phyloP scores from a whole-genome alignment of 2,329 filamentous ascomycete species.

The Alternaria gansuensis region DNA sequence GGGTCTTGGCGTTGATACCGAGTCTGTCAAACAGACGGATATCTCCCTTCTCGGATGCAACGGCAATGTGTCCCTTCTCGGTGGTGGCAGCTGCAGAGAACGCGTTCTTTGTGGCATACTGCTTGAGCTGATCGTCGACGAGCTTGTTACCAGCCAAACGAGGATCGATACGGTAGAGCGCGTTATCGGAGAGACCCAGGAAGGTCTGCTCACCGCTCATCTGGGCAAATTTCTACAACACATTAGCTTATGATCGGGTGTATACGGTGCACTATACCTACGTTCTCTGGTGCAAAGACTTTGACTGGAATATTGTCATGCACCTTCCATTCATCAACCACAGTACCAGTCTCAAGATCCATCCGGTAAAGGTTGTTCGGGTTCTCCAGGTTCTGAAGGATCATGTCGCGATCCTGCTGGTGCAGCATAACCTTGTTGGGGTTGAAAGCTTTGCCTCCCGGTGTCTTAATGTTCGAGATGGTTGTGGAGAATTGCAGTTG shows the following conservation, averaged over 20 bases:
- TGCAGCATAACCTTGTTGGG: constrained; percentile 98
- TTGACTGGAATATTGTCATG: constrained; percentile 95
- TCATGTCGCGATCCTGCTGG: constrained; percentile 87
- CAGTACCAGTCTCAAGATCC: constrained; percentile 97
- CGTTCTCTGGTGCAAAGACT: constrained; percentile 89
- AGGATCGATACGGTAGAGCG: constrained; percentile 92
- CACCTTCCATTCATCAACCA: constrained; percentile 98
- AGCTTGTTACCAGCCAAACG: constrained; percentile 90
- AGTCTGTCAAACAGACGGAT: constrained; percentile 96
- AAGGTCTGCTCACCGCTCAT: constrained; percentile 97
- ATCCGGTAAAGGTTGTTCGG: constrained; percentile 94
- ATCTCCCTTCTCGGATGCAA: constrained; percentile 97
- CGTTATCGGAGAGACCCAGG: constrained; percentile 90
- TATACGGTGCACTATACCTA: constrained; percentile 47
- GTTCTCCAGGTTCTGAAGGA: constrained; percentile 81
- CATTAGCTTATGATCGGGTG: constrained; percentile 34
- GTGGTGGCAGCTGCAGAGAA: constrained; percentile 95
- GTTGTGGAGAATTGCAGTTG: constrained; percentile 95
- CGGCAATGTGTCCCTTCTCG: constrained; percentile 94
- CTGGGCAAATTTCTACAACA: constrained; percentile 85
- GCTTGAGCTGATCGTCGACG: constrained; percentile 91
- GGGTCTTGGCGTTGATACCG: constrained; percentile 96
- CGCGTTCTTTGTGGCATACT: constrained; percentile 96
- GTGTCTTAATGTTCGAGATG: constrained; percentile 93
- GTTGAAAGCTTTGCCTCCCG: constrained; percentile 80